A percentile compares a stretch with the other conserved stretches of the same genome.
Conservation (phyloP, 805 yeast species). For the Yarrowia bubula region DNA sequence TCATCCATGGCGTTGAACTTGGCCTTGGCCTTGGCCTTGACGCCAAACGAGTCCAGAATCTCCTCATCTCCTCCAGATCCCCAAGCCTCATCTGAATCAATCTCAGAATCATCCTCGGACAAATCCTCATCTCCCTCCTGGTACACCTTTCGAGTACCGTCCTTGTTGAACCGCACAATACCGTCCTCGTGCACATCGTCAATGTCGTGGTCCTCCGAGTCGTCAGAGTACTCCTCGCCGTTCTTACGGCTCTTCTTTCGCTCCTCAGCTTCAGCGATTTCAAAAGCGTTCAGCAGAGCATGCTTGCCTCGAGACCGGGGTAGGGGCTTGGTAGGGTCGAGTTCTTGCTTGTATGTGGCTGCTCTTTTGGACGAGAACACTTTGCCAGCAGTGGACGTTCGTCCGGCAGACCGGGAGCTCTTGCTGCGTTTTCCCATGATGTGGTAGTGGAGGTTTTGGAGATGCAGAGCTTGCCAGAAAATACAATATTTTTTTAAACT, state of each 20-base stretch:
- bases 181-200: constrained; percentile 22
- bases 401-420: neutral
- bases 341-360: constrained; percentile 5
- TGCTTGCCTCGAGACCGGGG: constrained; percentile 15
- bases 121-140: constrained; percentile 2
- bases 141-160: constrained; percentile 7
- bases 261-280: constrained; percentile 14
- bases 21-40: constrained; percentile 44
- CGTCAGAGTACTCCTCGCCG: constrained; percentile 12
- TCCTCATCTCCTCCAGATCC: constrained; percentile 72
- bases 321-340: neutral
- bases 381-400: neutral
- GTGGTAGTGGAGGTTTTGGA: neutral
- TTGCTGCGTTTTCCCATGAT: constrained; percentile 19
- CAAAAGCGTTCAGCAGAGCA: constrained; percentile 17
- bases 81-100: constrained; percentile 84
- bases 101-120: constrained; percentile 43
- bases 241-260: constrained; percentile 1
- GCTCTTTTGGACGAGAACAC: constrained; percentile 23
- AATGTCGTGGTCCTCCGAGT: constrained; percentile 22
- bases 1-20: constrained; percentile 54
- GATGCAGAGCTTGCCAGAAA: neutral
- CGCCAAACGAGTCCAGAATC: constrained; percentile 32
- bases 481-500: constrained; percentile 10
- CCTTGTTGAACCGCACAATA: constrained; percentile 22